These are phyloP conservation scores for Fusarium proliferatum DNA, from an alignment of 2,329 filamentous ascomycete genomes.

Conservation along the genomic window DNA sequence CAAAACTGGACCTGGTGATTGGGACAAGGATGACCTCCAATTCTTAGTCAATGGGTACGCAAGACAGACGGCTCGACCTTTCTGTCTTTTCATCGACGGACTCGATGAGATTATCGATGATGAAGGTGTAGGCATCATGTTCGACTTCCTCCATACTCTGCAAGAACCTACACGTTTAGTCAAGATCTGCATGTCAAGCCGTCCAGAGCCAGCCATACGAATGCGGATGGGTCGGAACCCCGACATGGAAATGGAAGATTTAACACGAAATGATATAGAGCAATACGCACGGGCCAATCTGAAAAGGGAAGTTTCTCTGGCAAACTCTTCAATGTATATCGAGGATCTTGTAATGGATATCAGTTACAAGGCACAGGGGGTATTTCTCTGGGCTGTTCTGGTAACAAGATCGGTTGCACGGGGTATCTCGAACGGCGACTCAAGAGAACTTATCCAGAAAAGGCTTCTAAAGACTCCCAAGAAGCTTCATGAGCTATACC, in stretches of 20 bases:
- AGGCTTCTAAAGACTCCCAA: rapidly evolving
- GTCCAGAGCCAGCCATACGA: rapidly evolving
- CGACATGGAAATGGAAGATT: rapidly evolving
- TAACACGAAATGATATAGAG: rapidly evolving
- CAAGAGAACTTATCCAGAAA: rapidly evolving
- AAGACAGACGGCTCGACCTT: too few species aligned
- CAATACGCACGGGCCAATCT: neutral
- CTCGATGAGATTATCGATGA: rapidly evolving
- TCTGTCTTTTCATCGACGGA: rapidly evolving
- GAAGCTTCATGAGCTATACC: rapidly evolving
- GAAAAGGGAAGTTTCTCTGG: too few species aligned
- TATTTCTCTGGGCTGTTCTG: neutral
- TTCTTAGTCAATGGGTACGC: rapidly evolving
- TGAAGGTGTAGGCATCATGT: rapidly evolving
- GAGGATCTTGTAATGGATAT: rapidly evolving
- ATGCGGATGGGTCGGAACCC: rapidly evolving
- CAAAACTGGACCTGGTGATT: rapidly evolving
- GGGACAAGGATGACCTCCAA: neutral
- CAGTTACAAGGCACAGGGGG: rapidly evolving
- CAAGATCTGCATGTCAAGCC: neutral
- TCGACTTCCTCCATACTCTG: rapidly evolving
- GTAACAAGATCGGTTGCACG: rapidly evolving
- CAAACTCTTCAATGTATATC: rapidly evolving
- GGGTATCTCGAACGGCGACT: rapidly evolving
- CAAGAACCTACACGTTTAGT: rapidly evolving